phyloP scores from a whole-genome alignment of 1,139 yeast species.

The Debaryomycetaceae sp. region DNA sequence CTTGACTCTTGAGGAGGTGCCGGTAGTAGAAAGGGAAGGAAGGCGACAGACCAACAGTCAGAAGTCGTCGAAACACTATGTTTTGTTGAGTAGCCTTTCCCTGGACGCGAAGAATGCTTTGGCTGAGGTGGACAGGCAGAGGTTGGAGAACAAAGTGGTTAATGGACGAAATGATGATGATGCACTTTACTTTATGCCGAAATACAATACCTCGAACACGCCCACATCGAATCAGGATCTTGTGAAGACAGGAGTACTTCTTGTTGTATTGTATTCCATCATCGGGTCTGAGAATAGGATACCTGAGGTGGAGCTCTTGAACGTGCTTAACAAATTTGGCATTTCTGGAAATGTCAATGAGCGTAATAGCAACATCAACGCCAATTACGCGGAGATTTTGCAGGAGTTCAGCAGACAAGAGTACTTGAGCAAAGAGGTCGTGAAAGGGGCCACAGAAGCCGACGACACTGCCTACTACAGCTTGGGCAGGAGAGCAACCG shows the following conservation, averaged over 20 bases:
- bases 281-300: conserved; percentile 34
- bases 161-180: conserved; percentile 12
- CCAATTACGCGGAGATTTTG: conserved; percentile 22
- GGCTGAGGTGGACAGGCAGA: conserved; percentile 19
- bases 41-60: not conserved
- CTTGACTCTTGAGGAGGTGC: conserved; percentile 21
- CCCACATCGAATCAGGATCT: conserved; percentile 24
- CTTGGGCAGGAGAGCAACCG: conserved; percentile 31
- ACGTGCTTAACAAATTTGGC: conserved; percentile 26
- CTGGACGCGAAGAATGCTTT: conserved; percentile 18
- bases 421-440: conserved; percentile 23
- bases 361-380: conserved; percentile 21
- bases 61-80: conserved; percentile 8
- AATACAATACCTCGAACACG: conserved; percentile 9
- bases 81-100: conserved; percentile 18
- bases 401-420: conserved; percentile 30
- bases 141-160: not conserved
- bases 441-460: conserved; percentile 10
- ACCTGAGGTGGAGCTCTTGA: conserved; percentile 23
- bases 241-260: conserved; percentile 27
- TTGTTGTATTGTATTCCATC: conserved; percentile 25
- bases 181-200: conserved; percentile 15
- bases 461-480: conserved; percentile 21
- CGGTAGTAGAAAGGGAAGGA: conserved; percentile 7
- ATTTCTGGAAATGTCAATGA: conserved; percentile 18